Conservation (phyloP, 345 rosid species). For the Brassica carinata region DNA sequence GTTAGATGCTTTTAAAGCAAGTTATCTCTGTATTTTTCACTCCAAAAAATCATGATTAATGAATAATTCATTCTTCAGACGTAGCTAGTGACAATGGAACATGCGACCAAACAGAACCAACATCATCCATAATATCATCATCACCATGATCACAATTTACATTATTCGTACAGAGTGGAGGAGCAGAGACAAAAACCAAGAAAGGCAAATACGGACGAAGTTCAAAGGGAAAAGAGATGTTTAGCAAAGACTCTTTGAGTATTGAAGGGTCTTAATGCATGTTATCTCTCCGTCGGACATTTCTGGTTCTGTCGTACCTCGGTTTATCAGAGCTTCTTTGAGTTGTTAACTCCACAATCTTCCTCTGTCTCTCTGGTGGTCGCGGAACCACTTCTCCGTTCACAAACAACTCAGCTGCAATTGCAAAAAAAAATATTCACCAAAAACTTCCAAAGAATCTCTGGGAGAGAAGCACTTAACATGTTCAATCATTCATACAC, state of each 20-base stretch:
- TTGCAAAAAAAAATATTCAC: background rate
- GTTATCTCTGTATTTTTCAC: background rate
- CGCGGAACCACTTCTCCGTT: slow-evolving; percentile 92
- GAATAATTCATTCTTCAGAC: background rate
- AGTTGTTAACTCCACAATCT: slow-evolving; percentile 74
- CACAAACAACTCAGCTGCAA: slow-evolving; percentile 85
- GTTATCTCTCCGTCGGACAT: slow-evolving; percentile 76
- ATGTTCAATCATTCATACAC: slow-evolving; percentile 7
- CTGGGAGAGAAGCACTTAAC: background rate
- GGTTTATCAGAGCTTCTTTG: slow-evolving; percentile 82
- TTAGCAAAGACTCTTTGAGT: background rate
- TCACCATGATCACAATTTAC: slow-evolving; percentile 12
- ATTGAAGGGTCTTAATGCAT: slow-evolving; percentile 30
- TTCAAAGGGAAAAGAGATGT: background rate
- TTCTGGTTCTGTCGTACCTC: slow-evolving; percentile 65
- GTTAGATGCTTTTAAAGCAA: background rate
- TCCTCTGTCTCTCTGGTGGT: slow-evolving; percentile 89
- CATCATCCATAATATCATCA: slow-evolving; percentile 4
- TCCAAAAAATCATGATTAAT: background rate
- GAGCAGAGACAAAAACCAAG: background rate
- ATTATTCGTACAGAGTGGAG: slow-evolving; percentile 6
- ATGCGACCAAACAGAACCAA: background rate
- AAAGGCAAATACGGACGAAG: background rate
- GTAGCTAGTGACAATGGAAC: background rate
- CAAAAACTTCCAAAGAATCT: background rate